Base-by-base conservation (phyloP, 1,139 yeast genomes). In the Eremothecium gossypii region DNA sequence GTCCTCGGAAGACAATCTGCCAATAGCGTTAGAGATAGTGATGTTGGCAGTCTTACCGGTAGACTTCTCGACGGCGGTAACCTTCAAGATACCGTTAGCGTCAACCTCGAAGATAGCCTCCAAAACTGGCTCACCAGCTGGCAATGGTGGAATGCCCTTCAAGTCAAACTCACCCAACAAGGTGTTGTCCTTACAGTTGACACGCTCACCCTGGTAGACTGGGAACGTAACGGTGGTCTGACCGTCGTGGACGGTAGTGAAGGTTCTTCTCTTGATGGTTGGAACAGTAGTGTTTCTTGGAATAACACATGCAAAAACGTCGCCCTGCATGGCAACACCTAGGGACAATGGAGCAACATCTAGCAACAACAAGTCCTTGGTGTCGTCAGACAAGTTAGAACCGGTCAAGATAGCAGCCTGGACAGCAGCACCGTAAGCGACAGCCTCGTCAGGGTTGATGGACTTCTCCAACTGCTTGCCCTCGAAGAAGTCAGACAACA, bases 291-390 rank as follows among this genome's bases (percentile, higher is more conserved):
- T 84, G 91, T 91, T 91, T 80, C 98, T 87, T 79, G 97, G 97
- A 62, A 91, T 95, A 71, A 91, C 96, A 68, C 95, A 93, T 68
- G 96, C 97, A 66, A 87, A 86, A 64, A 91, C 91, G 74, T 89
- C 89, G 77, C 97, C 97, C 78, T 89, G 96, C 96, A 89, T 91
- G 73, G 96, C 97, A 70, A 91, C 96, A 85, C 98, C 98, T 68
- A 89, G 79, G 60, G 97, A 87, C 70, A 91, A 83, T 74, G 97
- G 97, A 67, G 89, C 91, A 67, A 89, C 97, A 78, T 89, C 97
- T 74, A 89, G 83, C 71, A 89, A 82, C 69, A 89, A 81, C 69
- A 89, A 80, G 76, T 89, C 96, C 77, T 89, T 85, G 73, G 97
- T 83, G 76, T 87, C 95, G 60, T 85, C 95, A 58, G 94, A 83